Conservation (phyloP, 306 rosid genomes). For the Sicyos edulis region DNA sequence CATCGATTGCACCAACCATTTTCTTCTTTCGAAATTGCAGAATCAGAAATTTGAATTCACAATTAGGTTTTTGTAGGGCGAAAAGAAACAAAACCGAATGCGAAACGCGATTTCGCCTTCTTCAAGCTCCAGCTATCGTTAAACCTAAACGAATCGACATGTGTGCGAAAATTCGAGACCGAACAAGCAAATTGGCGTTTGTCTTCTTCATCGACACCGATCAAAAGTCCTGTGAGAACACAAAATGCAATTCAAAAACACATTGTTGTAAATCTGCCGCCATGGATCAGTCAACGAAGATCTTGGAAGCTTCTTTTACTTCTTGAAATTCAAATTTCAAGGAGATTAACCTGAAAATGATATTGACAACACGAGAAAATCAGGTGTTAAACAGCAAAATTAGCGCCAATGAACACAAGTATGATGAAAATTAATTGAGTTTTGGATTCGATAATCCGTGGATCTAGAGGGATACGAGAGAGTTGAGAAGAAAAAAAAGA, state of each 20-base stretch:
- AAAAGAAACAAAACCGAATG: not conserved
- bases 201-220: constrained; percentile 6
- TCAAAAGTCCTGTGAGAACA: not conserved
- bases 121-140: constrained; percentile 8
- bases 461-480: not conserved
- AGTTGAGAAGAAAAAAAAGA: not conserved
- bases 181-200: not conserved
- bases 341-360: not conserved
- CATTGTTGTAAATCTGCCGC: not conserved
- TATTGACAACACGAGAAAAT: not conserved
- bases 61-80: not conserved
- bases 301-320: constrained; percentile 4
- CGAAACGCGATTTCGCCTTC: not conserved
- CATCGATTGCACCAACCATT: constrained; percentile 40
- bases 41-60: constrained; percentile 9
- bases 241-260: not conserved
- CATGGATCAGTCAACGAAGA: constrained; percentile 5
- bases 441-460: not conserved
- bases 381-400: not conserved
- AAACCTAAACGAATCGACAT: not conserved
- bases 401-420: not conserved
- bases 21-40: not conserved
- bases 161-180: not conserved
- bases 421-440: not conserved
- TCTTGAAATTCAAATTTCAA: not conserved